A percentile compares a stretch with the other conserved stretches of the same genome.
Evolutionary conservation across 2,329 filamentous ascomycete genomes (phyloP).

Genomic region (Thielaviopsis populi): DNA sequence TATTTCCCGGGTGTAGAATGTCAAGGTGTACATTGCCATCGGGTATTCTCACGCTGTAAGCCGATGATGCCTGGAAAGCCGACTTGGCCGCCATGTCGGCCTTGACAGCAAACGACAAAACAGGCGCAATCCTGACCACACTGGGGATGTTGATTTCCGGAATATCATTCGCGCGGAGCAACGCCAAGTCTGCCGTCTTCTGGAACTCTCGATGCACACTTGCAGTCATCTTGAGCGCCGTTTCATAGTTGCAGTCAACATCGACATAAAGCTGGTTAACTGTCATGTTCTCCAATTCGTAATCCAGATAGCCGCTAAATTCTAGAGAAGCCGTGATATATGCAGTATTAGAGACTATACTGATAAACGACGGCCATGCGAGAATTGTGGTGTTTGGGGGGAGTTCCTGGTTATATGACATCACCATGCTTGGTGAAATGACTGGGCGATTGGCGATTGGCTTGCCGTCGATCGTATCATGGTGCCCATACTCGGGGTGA

Average conservation of each 20-base stretch:
- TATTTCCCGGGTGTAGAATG: neutral
- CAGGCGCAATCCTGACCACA: conserved; percentile 6
- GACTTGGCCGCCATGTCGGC: conserved; percentile 6
- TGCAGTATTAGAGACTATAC: conserved; percentile 10
- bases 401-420: conserved; percentile 4
- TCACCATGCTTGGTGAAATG: conserved; percentile 6
- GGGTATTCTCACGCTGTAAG: neutral
- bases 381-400: conserved; percentile 10
- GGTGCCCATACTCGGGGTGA: neutral
- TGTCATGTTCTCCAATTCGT: conserved; percentile 3
- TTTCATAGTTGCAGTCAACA: conserved; percentile 6
- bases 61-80: conserved; percentile 2
- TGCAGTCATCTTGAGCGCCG: neutral
- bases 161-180: neutral
- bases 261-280: conserved; percentile 11
- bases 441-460: neutral
- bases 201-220: conserved; percentile 2
- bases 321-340: conserved; percentile 6
- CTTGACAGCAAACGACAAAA: conserved; percentile 7
- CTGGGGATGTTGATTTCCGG: conserved; percentile 10
- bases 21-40: conserved; percentile 10
- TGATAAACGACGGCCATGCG: conserved; percentile 5
- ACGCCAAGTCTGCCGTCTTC: neutral
- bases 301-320: conserved; percentile 12
- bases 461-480: neutral